Percentiles rank a stretch among this genome's conserved stretches.
These are phyloP conservation scores for Colletotrichum incanum DNA, from an alignment of 2,329 filamentous ascomycete genomes.

Conservation along the genomic window DNA sequence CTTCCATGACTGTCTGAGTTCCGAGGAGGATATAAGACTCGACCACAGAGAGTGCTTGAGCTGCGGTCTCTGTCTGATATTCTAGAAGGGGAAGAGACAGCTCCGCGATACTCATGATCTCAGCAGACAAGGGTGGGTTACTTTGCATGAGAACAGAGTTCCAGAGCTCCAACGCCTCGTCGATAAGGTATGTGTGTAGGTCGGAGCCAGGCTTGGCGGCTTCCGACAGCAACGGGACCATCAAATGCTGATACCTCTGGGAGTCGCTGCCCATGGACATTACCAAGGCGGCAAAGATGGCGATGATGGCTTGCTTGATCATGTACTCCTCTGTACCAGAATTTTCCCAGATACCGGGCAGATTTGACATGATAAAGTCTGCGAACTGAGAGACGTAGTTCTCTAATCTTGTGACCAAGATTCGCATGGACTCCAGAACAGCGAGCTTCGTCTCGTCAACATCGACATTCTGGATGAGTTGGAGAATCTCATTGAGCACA, in stretches of 20 bases:
- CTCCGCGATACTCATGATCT: conserved; percentile 76
- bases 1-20: conserved; percentile 75
- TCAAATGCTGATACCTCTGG: conserved; percentile 82
- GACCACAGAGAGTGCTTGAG: conserved; percentile 74
- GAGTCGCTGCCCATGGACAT: conserved; percentile 86
- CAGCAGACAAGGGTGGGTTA: conserved; percentile 71
- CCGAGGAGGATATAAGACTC: conserved; percentile 81
- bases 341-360: conserved; percentile 88
- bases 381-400: conserved; percentile 78
- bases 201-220: conserved; percentile 84
- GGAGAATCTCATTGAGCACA: conserved; percentile 81
- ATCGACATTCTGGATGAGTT: conserved; percentile 84
- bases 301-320: conserved; percentile 94
- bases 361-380: conserved; percentile 84
- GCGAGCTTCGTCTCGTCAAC: conserved; percentile 92
- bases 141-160: conserved; percentile 79
- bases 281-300: conserved; percentile 88
- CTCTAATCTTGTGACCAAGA: conserved; percentile 87
- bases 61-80: conserved; percentile 75
- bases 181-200: conserved; percentile 85
- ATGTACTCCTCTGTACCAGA: conserved; percentile 87
- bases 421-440: conserved; percentile 87
- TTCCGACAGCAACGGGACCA: conserved; percentile 86
- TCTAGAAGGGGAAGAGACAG: conserved; percentile 77
- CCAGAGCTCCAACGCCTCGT: conserved; percentile 95